Conservation (phyloP, 352 stramenopile genomes). For the Pythium graminicola region DNA sequence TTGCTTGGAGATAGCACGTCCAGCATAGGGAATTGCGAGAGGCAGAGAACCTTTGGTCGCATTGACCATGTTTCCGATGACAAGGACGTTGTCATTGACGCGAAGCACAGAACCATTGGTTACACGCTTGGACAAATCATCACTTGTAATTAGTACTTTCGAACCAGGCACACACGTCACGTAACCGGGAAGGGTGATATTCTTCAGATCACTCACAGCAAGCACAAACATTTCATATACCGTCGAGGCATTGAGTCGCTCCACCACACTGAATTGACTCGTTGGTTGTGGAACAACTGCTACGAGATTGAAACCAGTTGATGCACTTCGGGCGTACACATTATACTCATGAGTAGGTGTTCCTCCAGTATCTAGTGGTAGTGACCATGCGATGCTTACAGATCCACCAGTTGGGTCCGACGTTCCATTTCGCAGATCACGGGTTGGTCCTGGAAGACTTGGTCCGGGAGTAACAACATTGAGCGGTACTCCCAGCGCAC, state of each 20-base stretch:
- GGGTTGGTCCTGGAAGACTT: constrained; percentile 31
- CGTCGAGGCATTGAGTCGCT: constrained; percentile 30
- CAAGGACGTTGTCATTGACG: constrained; percentile 13
- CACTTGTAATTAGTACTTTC: constrained; percentile 27
- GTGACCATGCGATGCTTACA: constrained; percentile 42
- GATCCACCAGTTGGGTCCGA: constrained; percentile 36
- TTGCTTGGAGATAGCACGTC: constrained; percentile 25
- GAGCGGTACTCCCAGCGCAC: constrained; percentile 25
- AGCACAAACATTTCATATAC: constrained; percentile 54
- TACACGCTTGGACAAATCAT: constrained; percentile 32
- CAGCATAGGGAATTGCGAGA: constrained; percentile 23
- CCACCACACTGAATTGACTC: constrained; percentile 16
- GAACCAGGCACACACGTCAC: constrained; percentile 33
- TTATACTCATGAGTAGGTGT: constrained; percentile 22
- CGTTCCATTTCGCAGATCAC: background rate
- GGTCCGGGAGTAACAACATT: constrained; percentile 26
- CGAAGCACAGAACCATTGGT: constrained; percentile 30
- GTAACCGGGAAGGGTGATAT: constrained; percentile 22
- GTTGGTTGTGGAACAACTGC: constrained; percentile 2
- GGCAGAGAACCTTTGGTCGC: constrained; percentile 28
- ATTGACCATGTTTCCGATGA: constrained; percentile 35
- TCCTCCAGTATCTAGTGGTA: constrained; percentile 50
- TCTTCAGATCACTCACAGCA: constrained; percentile 24
- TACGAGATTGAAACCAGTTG: constrained; percentile 27
- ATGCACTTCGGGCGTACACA: constrained; percentile 29